These are phyloP conservation scores for Saturnispora bothae DNA, from an alignment of 805 yeast species.

Conservation along the genomic window DNA sequence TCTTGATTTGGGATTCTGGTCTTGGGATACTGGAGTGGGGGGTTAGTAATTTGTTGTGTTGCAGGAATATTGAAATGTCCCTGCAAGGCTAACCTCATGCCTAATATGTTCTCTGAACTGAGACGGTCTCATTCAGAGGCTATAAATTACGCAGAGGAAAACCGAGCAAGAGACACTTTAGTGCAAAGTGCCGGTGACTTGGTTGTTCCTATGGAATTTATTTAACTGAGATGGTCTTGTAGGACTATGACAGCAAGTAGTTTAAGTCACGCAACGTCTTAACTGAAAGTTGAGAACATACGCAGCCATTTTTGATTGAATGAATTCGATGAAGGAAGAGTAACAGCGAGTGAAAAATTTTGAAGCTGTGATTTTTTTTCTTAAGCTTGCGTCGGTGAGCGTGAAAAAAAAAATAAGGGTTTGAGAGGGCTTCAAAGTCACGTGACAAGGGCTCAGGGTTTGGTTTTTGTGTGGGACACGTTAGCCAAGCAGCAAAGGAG, in stretches of 20 bases:
- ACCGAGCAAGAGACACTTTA: constrained; percentile 13
- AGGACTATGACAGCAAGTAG: constrained; percentile 4
- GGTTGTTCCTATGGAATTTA: constrained; percentile 27
- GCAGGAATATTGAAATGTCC: neutral
- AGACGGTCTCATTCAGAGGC: constrained; percentile 23
- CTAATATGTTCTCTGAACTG: constrained; percentile 22
- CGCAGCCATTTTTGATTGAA: constrained; percentile 20
- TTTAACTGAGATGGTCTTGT: constrained; percentile 19
- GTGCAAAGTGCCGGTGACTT: neutral
- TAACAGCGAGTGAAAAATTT: neutral
- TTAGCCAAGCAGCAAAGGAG: too few relatives aligned
- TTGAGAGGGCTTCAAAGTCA: neutral
- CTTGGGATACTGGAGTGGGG: constrained; percentile 31
- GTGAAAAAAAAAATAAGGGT: constrained; percentile 1
- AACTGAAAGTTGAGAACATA: constrained; percentile 8
- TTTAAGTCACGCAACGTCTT: neutral
- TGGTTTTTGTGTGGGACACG: too few relatives aligned
- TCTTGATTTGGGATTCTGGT: constrained; percentile 85
- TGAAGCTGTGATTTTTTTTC: neutral
- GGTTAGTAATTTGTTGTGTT: constrained; percentile 13
- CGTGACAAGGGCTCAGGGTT: constrained; percentile 2
- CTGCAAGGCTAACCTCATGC: constrained; percentile 8
- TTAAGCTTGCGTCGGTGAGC: neutral
- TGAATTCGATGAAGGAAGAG: constrained; percentile 4
- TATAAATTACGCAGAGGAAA: constrained; percentile 25